phyloP scores from a whole-genome alignment of 345 rosid species.

The Pistacia atlantica region DNA sequence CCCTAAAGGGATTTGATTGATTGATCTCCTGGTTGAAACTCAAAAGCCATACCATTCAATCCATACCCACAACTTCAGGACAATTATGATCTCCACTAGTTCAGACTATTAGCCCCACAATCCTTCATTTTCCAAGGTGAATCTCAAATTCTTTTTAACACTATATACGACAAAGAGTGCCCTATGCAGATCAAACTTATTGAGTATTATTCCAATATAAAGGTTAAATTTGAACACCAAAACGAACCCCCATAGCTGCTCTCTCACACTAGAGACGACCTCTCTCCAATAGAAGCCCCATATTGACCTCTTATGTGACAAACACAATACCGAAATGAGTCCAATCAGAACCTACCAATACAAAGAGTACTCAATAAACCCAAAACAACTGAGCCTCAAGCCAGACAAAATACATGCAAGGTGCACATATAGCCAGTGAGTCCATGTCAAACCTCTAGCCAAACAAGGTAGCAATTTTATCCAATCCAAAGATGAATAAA shows the following conservation, averaged over 20 bases:
- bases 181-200: too few relatives aligned
- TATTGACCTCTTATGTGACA: not conserved
- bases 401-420: not conserved
- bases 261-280: not conserved
- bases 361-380: not conserved
- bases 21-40: too few relatives aligned
- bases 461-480: not conserved
- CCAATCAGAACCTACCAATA: not conserved
- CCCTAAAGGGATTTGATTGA: not conserved
- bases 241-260: too few relatives aligned
- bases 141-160: too few relatives aligned
- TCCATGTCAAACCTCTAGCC: not conserved
- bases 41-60: too few relatives aligned
- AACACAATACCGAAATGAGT: not conserved
- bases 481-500: not conserved
- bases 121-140: too few relatives aligned
- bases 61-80: too few relatives aligned
- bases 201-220: too few relatives aligned
- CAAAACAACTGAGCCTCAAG: not conserved
- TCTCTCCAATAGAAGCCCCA: not conserved
- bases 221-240: too few relatives aligned
- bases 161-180: too few relatives aligned
- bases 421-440: not conserved
- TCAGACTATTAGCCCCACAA: too few relatives aligned
- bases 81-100: too few relatives aligned